Conservation (phyloP, 345 rosid genomes). For the Gossypium arboreum region DNA sequence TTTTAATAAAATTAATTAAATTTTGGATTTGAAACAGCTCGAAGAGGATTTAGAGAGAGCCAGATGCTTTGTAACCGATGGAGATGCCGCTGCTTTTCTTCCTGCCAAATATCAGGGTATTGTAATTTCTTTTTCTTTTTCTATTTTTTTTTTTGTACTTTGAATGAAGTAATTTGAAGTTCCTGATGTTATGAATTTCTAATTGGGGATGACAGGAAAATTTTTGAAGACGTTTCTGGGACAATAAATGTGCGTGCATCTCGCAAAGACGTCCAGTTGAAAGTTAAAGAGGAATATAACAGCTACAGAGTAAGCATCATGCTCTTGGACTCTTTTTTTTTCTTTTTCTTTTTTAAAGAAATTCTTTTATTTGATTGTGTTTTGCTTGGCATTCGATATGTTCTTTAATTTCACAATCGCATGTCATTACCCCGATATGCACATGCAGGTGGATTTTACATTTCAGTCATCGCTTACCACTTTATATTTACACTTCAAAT, state of each 20-base stretch:
- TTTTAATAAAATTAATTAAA: background rate
- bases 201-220: constrained; percentile 34
- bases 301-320: constrained; percentile 79
- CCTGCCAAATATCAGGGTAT: constrained; percentile 70
- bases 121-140: background rate
- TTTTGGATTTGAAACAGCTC: constrained; percentile 34
- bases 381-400: background rate
- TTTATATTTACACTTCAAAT: background rate
- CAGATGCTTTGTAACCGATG: constrained; percentile 59
- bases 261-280: constrained; percentile 76
- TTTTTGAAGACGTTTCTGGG: constrained; percentile 86
- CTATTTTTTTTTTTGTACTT: background rate
- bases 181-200: background rate
- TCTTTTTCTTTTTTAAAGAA: background rate
- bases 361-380: background rate
- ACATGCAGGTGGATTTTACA: background rate
- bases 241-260: constrained; percentile 83
- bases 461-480: background rate
- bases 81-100: constrained; percentile 78
- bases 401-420: background rate
- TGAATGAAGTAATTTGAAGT: background rate
- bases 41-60: constrained; percentile 89
- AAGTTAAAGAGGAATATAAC: constrained; percentile 98
- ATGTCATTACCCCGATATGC: background rate
- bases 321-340: too few relatives aligned